Base-by-base conservation (phyloP, 768 basidiomycete species). In the Pholiota molesta region DNA sequence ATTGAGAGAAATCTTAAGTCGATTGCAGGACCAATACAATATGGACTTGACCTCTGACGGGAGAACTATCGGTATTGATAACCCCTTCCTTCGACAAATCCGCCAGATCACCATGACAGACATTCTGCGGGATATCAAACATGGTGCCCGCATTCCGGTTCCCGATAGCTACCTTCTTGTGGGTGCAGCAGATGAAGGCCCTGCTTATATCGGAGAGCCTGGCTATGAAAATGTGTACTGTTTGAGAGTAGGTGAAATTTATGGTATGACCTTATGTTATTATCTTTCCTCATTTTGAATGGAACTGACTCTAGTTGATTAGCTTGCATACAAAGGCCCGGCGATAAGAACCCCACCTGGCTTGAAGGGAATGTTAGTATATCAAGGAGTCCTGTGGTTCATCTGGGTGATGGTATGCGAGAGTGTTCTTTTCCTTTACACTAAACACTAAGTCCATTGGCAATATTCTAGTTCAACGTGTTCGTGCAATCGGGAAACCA, bases 101-200 rank as follows among this genome's bases (percentile, higher is more conserved):
- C 80, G 90, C n/a, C 75, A 84, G 39, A 85, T 86, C 35, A 82
- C 87, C 0, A 84, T 85, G 73, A 84, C 82, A 51, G 83, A 86
- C 62, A 83, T 90, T 11, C 74, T 95, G 42, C 82, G 91, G 5
- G 85, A 86, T 44, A 84, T 95, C 68, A 94, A 94, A 66, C 86
- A 91, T 65, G 77, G 80, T 40, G 93, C 93, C 0, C 80, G 91
- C 9, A 90, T 95, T 28, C 85, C 81, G 3, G 81, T 95, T 10
- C 87, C 87, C 0, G 75, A 86, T 0, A 87, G 87, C 62, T 86
- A 86, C 61, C 78, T 87, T 28, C 79, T 95, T 0, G 90, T 94
- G 11, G 94, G 94, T 0, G 83, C 95, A 9, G 89, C 91, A 3
- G 94, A 95, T 66, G 91, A 94, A 73, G 91, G 91, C 0, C 85